Evolutionary conservation across 2,329 filamentous ascomycete genomes (phyloP).

Genomic region (Penicillium crustosum): DNA sequence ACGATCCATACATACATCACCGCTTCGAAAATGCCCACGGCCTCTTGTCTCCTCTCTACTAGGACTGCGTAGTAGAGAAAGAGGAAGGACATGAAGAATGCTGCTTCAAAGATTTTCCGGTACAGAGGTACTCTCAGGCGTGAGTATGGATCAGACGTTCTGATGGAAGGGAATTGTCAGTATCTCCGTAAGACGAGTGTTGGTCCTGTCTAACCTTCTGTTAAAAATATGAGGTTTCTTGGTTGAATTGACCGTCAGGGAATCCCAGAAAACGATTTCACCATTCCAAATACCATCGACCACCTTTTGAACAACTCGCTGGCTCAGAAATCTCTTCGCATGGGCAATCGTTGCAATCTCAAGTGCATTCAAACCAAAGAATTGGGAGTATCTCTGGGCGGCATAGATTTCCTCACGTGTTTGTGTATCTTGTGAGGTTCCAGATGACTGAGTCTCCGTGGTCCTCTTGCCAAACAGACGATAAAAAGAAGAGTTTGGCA

Average conservation of each 20-base stretch:
- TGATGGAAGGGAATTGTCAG: constrained; percentile 18
- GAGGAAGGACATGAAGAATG: constrained; percentile 77
- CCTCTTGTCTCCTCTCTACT: constrained; percentile 65
- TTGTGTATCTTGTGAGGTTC: constrained; percentile 49
- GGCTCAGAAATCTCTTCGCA: constrained; percentile 81
- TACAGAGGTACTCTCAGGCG: constrained; percentile 78
- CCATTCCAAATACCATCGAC: constrained; percentile 83
- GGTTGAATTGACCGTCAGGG: constrained; percentile 67
- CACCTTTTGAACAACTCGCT: constrained; percentile 77
- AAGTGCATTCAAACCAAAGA: constrained; percentile 78
- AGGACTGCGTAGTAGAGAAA: constrained; percentile 84
- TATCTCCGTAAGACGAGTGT: constrained; percentile 23
- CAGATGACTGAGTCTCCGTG: constrained; percentile 35
- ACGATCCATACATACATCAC: constrained; percentile 82
- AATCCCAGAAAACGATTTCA: constrained; percentile 84
- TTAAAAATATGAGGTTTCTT: constrained; percentile 80
- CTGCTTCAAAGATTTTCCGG: constrained; percentile 77
- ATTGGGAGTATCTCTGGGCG: constrained; percentile 65
- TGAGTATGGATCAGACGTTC: constrained; percentile 69
- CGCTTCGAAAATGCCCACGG: constrained; percentile 68
- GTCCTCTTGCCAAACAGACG: constrained; percentile 38
- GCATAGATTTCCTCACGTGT: constrained; percentile 51
- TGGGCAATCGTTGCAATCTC: constrained; percentile 80
- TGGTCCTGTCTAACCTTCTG: constrained; percentile 39
- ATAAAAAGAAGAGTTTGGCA: constrained; percentile 26